A percentile compares a stretch with the other conserved stretches of the same genome.
These are phyloP conservation scores for Tuber umbilicatum DNA, from an alignment of 495 filamentous ascomycete genomes.

Conservation along the genomic window DNA sequence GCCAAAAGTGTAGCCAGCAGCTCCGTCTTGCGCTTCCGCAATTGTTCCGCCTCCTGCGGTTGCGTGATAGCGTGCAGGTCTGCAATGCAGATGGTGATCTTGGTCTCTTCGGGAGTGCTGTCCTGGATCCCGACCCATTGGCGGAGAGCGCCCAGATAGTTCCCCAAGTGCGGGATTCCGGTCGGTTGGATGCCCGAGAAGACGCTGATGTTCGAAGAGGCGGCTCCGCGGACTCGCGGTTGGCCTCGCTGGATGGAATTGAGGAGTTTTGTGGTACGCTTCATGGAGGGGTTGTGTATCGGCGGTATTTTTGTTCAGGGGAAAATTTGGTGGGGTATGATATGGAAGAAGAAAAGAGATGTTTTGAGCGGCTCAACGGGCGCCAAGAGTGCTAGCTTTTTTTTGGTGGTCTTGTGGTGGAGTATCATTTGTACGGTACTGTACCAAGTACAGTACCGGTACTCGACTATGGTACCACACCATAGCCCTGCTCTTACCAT, in stretches of 20 bases:
- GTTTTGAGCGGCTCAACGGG: background rate
- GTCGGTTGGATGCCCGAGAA: conserved; percentile 98
- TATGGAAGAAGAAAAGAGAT: background rate
- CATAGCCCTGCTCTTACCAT: background rate
- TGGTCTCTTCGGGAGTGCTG: conserved; percentile 49
- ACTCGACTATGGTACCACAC: no score
- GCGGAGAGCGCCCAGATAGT: conserved; percentile 86
- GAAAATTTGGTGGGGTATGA: background rate
- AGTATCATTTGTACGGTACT: no score
- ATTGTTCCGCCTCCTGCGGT: conserved; percentile 53
- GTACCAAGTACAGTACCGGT: no score
- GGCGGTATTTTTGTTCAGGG: background rate
- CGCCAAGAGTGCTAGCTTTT: background rate
- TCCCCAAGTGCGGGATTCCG: conserved; percentile 89
- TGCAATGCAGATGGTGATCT: conserved; percentile 74
- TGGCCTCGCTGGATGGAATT: background rate
- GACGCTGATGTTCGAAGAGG: conserved; percentile 43
- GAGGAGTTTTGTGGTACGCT: conserved; percentile 9
- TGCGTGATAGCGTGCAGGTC: conserved; percentile 89
- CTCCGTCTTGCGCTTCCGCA: conserved; percentile 61
- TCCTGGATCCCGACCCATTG: conserved; percentile 80
- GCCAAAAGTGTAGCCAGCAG: conserved; percentile 74
- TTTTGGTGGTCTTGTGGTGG: background rate
- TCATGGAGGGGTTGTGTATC: conserved; percentile 9
- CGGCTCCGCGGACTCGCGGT: background rate